These are phyloP conservation scores for Nicotiana benthamiana DNA, from an alignment of 257 asterid genomes.

Conservation along the genomic window DNA sequence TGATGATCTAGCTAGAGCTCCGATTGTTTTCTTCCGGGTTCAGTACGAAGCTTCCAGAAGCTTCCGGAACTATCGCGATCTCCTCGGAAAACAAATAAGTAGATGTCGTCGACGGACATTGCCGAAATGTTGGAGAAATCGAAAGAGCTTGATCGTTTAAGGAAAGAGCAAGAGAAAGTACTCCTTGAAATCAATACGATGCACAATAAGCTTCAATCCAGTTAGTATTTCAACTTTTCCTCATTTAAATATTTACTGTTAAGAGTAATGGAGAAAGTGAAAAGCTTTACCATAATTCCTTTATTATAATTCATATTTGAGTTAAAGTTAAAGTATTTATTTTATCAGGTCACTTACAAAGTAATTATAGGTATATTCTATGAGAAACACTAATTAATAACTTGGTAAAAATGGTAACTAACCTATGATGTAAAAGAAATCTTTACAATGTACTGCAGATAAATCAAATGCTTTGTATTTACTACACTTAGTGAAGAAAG, in stretches of 20 bases:
- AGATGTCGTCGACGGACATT: constrained; percentile 72
- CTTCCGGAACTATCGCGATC: constrained; percentile 22
- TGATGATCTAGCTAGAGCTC: neutral
- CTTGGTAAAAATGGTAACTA: neutral
- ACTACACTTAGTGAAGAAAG: neutral
- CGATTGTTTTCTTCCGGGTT: neutral
- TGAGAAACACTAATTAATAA: neutral
- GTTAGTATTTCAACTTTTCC: constrained; percentile 31
- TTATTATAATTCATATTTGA: neutral
- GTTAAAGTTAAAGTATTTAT: neutral
- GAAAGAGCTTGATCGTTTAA: constrained; percentile 85
- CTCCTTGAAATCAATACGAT: constrained; percentile 80
- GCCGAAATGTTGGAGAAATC: constrained; percentile 68
- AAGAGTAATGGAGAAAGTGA: neutral
- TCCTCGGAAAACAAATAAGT: neutral
- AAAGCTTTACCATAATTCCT: neutral
- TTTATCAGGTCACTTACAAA: neutral
- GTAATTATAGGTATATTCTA: neutral
- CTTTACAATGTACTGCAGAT: too few relatives aligned
- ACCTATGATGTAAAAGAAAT: too few relatives aligned
- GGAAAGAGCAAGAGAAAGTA: constrained; percentile 76
- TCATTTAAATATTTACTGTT: neutral
- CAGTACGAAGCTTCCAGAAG: constrained; percentile 1
- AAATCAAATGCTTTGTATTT: neutral
- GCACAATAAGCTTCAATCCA: constrained; percentile 82